A percentile compares a stretch with the other conserved stretches of the same genome.
phyloP scores from a whole-genome alignment of 2,329 filamentous ascomycete species.

The Aspergillus luchuensis region DNA sequence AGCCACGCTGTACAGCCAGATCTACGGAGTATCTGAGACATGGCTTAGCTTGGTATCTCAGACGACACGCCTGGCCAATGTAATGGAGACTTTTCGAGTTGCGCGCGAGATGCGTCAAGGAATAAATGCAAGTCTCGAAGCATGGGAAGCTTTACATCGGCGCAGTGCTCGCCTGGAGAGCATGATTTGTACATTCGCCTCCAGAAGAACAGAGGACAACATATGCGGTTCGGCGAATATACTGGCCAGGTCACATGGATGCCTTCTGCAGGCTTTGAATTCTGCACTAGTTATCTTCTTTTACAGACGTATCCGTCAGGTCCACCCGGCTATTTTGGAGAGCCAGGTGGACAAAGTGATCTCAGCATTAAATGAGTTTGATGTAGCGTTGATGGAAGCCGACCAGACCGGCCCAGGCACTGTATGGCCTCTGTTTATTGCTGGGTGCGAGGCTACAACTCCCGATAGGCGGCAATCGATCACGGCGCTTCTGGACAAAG shows the following conservation, averaged over 20 bases:
- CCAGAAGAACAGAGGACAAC: conserved; percentile 27
- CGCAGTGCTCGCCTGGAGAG: conserved; percentile 34
- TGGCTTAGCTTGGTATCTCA: conserved; percentile 50
- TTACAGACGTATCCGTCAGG: conserved; percentile 44
- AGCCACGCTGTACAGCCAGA: conserved; percentile 42
- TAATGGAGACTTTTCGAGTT: conserved; percentile 31
- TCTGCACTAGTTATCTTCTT: conserved; percentile 47
- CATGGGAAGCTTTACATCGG: conserved; percentile 33
- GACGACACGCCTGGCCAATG: conserved; percentile 47
- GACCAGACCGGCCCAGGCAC: conserved; percentile 28
- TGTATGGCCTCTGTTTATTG: conserved; percentile 45
- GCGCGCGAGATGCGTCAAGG: conserved; percentile 16
- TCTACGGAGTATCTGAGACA: conserved; percentile 49
- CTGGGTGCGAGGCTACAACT: conserved; percentile 42
- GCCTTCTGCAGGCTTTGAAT: conserved; percentile 45
- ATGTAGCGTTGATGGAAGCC: conserved; percentile 23
- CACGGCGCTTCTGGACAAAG: conserved; percentile 28
- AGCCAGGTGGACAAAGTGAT: conserved; percentile 42
- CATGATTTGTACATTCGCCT: conserved; percentile 31
- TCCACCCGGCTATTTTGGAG: conserved; percentile 43
- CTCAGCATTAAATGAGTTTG: conserved; percentile 33
- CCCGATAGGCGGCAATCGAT: conserved; percentile 24
- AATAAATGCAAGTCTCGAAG: conserved; percentile 20
- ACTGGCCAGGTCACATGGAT: conserved; percentile 23
- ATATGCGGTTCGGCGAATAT: conserved; percentile 16